phyloP scores from a whole-genome alignment of 306 rosid species.

The Canavalia ensiformis region DNA sequence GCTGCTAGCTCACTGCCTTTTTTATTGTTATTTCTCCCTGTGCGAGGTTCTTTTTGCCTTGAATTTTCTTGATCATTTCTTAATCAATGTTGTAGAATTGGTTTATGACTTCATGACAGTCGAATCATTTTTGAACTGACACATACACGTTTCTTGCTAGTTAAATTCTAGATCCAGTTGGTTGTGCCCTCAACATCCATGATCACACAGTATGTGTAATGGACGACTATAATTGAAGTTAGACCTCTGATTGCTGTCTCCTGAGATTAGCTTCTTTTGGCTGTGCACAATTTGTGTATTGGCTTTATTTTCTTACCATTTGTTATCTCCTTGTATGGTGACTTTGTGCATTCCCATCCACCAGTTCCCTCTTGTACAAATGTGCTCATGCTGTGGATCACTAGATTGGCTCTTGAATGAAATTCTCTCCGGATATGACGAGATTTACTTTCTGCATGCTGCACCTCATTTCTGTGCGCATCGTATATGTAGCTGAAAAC shows the following conservation, averaged over 20 bases:
- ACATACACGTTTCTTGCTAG: conserved; percentile 17
- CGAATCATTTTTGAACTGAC: conserved; percentile 41
- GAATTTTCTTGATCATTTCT: conserved; percentile 35
- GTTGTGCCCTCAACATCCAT: conserved; percentile 33
- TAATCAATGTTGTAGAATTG: conserved; percentile 46
- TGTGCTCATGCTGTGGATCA: not conserved
- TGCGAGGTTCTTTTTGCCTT: conserved; percentile 29
- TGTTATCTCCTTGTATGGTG: not conserved
- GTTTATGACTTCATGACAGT: conserved; percentile 45
- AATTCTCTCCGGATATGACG: not conserved
- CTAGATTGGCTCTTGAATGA: not conserved
- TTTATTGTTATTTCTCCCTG: conserved; percentile 35
- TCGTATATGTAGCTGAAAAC: not conserved
- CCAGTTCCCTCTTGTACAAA: not conserved
- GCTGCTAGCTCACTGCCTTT: conserved; percentile 22
- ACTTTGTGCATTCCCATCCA: not conserved
- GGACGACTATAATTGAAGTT: conserved; percentile 35
- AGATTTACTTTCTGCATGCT: not conserved
- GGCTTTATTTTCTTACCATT: not conserved
- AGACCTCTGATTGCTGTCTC: not conserved
- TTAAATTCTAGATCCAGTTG: conserved; percentile 27
- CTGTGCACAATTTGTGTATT: conserved; percentile 8
- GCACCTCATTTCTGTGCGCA: conserved; percentile 3
- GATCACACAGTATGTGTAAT: conserved; percentile 10
- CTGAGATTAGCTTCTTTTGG: conserved; percentile 13